These are phyloP conservation scores for Zychaea mexicana DNA, from an alignment of 371 early-diverging fungal genomes.

Conservation along the genomic window DNA sequence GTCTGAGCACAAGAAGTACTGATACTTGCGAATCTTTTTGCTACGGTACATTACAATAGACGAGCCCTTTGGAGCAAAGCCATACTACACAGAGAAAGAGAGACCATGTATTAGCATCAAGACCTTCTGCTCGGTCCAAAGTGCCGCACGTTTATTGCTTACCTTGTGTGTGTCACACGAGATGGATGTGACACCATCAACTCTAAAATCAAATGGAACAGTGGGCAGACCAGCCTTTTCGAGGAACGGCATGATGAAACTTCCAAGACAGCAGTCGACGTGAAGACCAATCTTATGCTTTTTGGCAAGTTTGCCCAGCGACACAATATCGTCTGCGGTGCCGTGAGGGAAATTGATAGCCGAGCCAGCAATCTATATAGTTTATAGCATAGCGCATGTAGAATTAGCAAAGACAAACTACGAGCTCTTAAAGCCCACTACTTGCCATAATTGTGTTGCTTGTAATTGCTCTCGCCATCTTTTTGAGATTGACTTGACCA, in stretches of 20 bases:
- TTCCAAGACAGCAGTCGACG: conserved; percentile 97
- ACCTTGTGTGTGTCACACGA: conserved; percentile 97
- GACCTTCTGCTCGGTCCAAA: neutral
- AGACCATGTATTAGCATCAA: neutral
- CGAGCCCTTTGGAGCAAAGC: conserved; percentile 97
- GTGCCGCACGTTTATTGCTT: neutral
- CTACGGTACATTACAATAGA: conserved; percentile 92
- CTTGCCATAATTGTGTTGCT: conserved; percentile 86
- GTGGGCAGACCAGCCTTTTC: conserved; percentile 89
- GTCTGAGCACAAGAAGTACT: conserved; percentile 87
- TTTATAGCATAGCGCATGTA: neutral
- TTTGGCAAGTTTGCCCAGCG: conserved; percentile 79
- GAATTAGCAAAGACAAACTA: no score
- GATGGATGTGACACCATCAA: conserved; percentile 94
- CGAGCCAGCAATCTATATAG: conserved; percentile 82
- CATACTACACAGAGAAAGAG: conserved; percentile 52
- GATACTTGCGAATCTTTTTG: conserved; percentile 80
- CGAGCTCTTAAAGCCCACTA: no score
- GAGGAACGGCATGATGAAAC: conserved; percentile 93
- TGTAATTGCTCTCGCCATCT: conserved; percentile 80
- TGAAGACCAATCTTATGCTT: conserved; percentile 88
- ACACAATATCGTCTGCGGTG: conserved; percentile 89
- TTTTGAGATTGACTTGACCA: conserved; percentile 73
- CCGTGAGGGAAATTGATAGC: conserved; percentile 95
- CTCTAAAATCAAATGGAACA: conserved; percentile 86